Base-by-base conservation (phyloP, 2,329 filamentous ascomycete species). In the Grosmannia serpens region DNA sequence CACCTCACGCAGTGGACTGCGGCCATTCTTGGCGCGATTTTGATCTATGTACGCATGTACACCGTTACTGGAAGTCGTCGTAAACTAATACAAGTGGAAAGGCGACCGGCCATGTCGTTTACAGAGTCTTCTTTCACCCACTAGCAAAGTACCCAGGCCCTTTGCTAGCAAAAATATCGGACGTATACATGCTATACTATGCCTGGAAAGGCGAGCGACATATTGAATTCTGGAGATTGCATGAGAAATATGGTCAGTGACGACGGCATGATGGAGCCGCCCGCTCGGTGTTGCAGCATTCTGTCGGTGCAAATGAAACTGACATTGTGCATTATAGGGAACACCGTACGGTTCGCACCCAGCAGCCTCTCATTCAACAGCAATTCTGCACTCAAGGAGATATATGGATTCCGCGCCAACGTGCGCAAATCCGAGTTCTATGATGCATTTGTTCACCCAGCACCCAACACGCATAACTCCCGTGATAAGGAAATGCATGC, bases 361-460 rank as follows among this genome's bases (percentile, higher is more conserved):
- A 89, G 90, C 70, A 83, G 82, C 61, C 74, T 95, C 49, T 89
- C 85, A 1, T 82, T 95, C 74, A 92, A 94, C 76, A 85, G 83
- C 58, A 80, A 80, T 61, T 78, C 79, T 9, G 86, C 87, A 1
- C 74, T 89, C 59, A 82, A 83, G 68, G 79, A 83, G 22, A 85
- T 87, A 61, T 85, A 86, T 70, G 82, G 83, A 63, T 82, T 84
- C 73, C 75, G 76, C 54, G 70, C 80, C 68, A 85, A 85, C 61
- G 81, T 86, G 33, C 74, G 78, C 70, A 89, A 89, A 72, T 79
- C 85, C 47, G 78, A 84, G 64, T 89, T 89, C 73, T 89, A 89
- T 73, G 80, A 87, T 63, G 84, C 84, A 47, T 89, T 88, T 68
- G 83, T 84, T 1, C 84, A 87, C 59, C 86, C 85, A 20, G 81